Percentiles rank a stretch among this genome's conserved stretches.
Conservation (phyloP, 495 filamentous ascomycete genomes). For the Aspergillus carlsbadensis region DNA sequence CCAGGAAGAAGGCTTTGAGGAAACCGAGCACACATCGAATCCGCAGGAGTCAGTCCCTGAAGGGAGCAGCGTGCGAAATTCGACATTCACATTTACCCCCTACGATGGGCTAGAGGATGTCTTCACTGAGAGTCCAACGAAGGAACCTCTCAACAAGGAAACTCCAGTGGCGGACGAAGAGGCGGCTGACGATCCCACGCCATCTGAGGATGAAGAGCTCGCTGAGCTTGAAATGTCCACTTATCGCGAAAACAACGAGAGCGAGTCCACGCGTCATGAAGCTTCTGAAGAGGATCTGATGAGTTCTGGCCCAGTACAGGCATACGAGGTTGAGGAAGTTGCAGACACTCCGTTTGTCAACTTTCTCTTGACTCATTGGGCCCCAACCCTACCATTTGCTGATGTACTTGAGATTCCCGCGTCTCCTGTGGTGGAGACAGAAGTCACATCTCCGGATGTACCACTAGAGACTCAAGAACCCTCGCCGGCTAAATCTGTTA, state of each 20-base stretch:
- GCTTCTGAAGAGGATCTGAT: constrained; percentile 1
- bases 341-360: constrained; percentile 12
- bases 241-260: constrained; percentile 18
- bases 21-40: neutral
- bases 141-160: neutral
- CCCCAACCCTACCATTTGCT: neutral
- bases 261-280: constrained; percentile 19
- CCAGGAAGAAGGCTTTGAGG: neutral
- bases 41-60: neutral
- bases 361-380: constrained; percentile 10
- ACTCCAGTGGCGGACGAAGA: neutral
- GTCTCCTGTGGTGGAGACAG: neutral
- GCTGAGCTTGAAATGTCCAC: constrained; percentile 1
- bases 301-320: constrained; percentile 8
- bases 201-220: constrained; percentile 14
- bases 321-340: constrained; percentile 21
- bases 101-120: constrained; percentile 20
- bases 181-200: constrained; percentile 3
- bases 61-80: neutral
- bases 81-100: neutral
- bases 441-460: neutral
- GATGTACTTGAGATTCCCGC: neutral
- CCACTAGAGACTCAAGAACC: neutral
- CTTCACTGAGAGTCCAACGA: constrained; percentile 9
- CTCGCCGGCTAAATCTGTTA: neutral